Evolutionary conservation across 202 grass and related monocot genomes (phyloP), one percentile per base, ranked within the genome.

Genomic region (Eragrostis tef): DNA sequence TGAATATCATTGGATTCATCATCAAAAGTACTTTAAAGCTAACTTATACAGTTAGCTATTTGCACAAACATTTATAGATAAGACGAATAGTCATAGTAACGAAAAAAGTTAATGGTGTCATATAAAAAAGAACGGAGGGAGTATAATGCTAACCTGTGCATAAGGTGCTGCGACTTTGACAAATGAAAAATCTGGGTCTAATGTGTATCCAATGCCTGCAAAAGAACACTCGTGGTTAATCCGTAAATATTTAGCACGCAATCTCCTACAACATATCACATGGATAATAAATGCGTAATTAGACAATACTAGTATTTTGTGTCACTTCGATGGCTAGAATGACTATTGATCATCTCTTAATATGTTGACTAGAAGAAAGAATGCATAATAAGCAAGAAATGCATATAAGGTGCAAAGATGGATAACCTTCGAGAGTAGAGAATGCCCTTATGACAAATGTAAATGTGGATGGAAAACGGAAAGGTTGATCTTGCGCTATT

Each of bases 161-260:
- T 93, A 94, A 78, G 95, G 92, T 67, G 92, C 88, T 48, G 90
- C 88, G 77, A 98, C 81, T 88, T 98, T 93, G 70, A 89, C 90
- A 78, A 98, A 98, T 24, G 95, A 98, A 88, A 94, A 98, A 21
- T 93, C 90, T 83, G 95, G 92, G 83, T 98, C 92, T 77, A 98
- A 73, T 82, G 79, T 78, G 60, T 98, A 98, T 59, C 95, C 95
- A 86, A 94, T 91, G 41, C 95, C 95, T 94, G 84, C 46, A 20
- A 89, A 74, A 89, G 7, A 75, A 62, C 6, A 70, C 25, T 79
- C 14, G 53, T 27, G 58, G 58, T 83, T 56, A 45, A 56, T 11
- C 26, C 10, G 7, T 31, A 74, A 29, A 50, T 52, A 67, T 16
- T 67, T 58, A 78, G 49, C 13, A 11, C 67, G 31, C 76, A 73